Evolutionary conservation across 2,329 filamentous ascomycete genomes (phyloP), one percentile per base, ranked within the genome.

Genomic region (Penicillium sp.): DNA sequence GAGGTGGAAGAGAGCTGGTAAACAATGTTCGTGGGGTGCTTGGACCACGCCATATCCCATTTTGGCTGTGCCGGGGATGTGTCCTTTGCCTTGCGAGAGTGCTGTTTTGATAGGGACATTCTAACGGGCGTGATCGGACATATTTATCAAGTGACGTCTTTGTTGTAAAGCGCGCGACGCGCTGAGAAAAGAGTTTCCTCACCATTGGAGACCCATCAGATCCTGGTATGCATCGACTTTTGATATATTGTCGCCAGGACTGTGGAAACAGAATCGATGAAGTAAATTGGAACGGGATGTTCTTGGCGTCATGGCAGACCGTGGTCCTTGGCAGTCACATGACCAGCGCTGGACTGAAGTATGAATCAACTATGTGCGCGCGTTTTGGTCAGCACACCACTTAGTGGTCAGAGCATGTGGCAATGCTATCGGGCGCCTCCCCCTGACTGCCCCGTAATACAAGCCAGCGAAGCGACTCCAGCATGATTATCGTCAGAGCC

Each of bases 1-100:
- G 61, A 1, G 76, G 62, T 1, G 79, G 78, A 10, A 83, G 68
- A 19, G 69, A 59, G 3, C 60, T 45, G 2, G 64, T 70, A 8
- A 61, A 52, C 1, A 71, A 26, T 6, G 19, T 42, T 22, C 39
- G 39, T 21, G 19, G 9, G 10, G 19, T 13, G 10, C 13, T 13
- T 6, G 19, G 9, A 21, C n/a, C 39, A 39, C 16, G 35, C 35
- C 11, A 7, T 42, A 42, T 22, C 10, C 13, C 19, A 22, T 14
- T 22, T 13, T 48, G 27, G 45, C 6, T 48, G 26, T 3, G 29
- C 7, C 7, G 11, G 21, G 6, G 27, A 22, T 14, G 13, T 49
- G 21, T 9, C 13, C 13, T n/a, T 31, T 19, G 46, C 21, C 16
- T 51, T 24, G 21, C 16, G 14, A 45, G 33, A 33, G 26, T 33